phyloP scores from a whole-genome alignment of 2,329 filamentous ascomycete species.

The Coniochaeta sp. region DNA sequence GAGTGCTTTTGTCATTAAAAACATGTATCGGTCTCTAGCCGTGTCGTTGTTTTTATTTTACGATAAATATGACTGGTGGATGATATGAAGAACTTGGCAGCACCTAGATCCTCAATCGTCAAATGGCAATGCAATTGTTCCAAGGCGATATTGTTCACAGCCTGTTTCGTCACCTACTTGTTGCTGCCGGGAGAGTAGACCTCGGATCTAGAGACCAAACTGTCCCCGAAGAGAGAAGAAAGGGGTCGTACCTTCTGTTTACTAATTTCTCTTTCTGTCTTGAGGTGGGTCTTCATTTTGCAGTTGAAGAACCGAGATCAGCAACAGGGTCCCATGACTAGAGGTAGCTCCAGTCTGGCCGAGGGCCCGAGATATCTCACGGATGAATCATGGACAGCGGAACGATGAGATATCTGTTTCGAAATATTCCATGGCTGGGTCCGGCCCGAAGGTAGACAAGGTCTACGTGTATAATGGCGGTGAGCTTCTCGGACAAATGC shows the following conservation, averaged over 20 bases:
- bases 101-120: too few species aligned
- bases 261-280: background rate
- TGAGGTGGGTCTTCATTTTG: background rate
- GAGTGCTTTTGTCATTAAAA: too few species aligned
- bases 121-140: too few species aligned
- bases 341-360: background rate
- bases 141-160: too few species aligned
- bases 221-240: background rate
- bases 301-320: background rate
- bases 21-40: too few species aligned
- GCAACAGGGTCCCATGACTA: background rate
- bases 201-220: background rate
- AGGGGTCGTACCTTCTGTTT: background rate
- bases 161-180: too few species aligned
- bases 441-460: background rate
- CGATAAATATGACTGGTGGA: too few species aligned
- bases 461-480: background rate
- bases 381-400: background rate
- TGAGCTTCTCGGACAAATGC: background rate
- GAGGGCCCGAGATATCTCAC: background rate
- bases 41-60: too few species aligned
- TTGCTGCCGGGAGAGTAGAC: background rate
- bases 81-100: too few species aligned
- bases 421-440: background rate
- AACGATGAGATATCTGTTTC: background rate